Evolutionary conservation across 2,329 filamentous ascomycete species (phyloP).

Genomic region (Arthroderma sp.): DNA sequence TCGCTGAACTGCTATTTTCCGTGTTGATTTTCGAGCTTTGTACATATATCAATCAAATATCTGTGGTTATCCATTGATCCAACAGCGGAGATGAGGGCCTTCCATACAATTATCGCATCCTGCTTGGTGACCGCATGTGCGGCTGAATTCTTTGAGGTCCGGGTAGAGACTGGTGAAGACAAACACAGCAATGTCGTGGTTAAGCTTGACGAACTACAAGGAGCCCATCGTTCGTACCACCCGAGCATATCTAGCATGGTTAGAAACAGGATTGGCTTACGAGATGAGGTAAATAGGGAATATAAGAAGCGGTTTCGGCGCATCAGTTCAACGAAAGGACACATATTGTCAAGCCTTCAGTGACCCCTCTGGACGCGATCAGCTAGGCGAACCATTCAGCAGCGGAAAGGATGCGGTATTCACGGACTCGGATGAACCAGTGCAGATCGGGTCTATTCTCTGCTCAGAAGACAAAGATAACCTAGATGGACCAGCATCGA

Average conservation of each 20-base stretch:
- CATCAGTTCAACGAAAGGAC: constrained; percentile 3
- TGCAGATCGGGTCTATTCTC: constrained; percentile 6
- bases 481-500: constrained; percentile 1
- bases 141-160: constrained; percentile 7
- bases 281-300: too few species aligned
- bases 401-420: constrained; percentile 3
- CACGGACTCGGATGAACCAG: background rate
- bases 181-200: constrained; percentile 4
- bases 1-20: too few species aligned
- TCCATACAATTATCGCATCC: constrained; percentile 1
- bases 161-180: constrained; percentile 3
- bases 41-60: too few species aligned
- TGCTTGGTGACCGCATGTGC: constrained; percentile 4
- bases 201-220: constrained; percentile 5
- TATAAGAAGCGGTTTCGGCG: constrained; percentile 1
- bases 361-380: constrained; percentile 7
- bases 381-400: constrained; percentile 6
- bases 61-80: too few species aligned
- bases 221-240: constrained; percentile 7
- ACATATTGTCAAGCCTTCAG: constrained; percentile 9
- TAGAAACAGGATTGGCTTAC: too few species aligned
- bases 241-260: too few species aligned
- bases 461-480: constrained; percentile 3
- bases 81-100: constrained; percentile 4
- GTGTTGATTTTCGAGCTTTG: too few species aligned